Evolutionary conservation across 495 filamentous ascomycete genomes (phyloP).

Genomic region (Oleoguttula mirabilis): DNA sequence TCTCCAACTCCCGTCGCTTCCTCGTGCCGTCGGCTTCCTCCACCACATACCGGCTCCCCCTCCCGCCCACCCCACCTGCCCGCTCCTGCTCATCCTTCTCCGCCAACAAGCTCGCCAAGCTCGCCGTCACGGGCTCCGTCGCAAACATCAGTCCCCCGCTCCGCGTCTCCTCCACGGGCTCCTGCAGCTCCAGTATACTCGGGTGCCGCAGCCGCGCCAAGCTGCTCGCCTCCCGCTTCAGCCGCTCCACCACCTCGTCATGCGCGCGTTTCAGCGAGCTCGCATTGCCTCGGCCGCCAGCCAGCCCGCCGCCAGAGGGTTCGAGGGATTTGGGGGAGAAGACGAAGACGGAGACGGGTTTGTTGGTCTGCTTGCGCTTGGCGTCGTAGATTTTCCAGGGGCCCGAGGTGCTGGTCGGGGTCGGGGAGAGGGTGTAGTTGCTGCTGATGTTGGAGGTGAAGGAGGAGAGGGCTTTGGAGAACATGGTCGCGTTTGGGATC

Average conservation of each 20-base stretch:
- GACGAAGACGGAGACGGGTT: constrained; percentile 80
- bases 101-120: constrained; percentile 65
- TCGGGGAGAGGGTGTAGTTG: constrained; percentile 69
- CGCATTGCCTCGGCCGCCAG: constrained; percentile 46
- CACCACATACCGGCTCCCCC: constrained; percentile 66
- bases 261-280: constrained; percentile 61
- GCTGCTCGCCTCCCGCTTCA: constrained; percentile 82
- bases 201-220: constrained; percentile 82
- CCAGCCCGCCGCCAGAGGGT: constrained; percentile 37
- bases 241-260: constrained; percentile 77
- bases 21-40: constrained; percentile 65
- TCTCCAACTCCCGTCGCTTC: constrained; percentile 68
- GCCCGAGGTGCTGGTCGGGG: constrained; percentile 60
- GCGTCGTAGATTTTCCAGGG: constrained; percentile 97
- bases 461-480: constrained; percentile 81
- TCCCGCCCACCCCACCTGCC: constrained; percentile 48
- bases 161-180: constrained; percentile 89
- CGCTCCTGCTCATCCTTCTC: constrained; percentile 88
- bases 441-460: constrained; percentile 81
- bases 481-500: constrained; percentile 54
- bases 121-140: constrained; percentile 79
- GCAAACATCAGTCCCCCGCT: constrained; percentile 89
- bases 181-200: constrained; percentile 79
- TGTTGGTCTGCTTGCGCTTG: constrained; percentile 86
- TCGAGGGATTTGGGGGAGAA: constrained; percentile 85